These are phyloP conservation scores for Monosporozyma yasuniensis DNA, from an alignment of 805 yeast genomes.

Conservation along the genomic window DNA sequence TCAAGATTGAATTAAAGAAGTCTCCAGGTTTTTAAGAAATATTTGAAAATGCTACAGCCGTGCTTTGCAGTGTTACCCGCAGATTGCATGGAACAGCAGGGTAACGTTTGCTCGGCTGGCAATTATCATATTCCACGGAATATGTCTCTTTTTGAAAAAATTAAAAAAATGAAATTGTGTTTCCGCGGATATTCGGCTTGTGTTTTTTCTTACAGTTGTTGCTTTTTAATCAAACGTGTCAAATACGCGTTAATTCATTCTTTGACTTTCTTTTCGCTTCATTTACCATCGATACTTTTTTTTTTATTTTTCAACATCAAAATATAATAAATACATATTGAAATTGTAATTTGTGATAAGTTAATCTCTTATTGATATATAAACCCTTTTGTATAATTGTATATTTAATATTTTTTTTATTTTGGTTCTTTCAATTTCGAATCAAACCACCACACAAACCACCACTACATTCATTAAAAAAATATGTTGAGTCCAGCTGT, in stretches of 20 bases:
- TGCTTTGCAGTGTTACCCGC: no score
- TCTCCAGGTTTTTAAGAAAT: not conserved
- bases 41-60: no score
- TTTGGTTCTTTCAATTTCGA: not conserved
- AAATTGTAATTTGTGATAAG: no score
- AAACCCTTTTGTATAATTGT: not conserved
- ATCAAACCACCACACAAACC: not conserved
- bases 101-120: not conserved
- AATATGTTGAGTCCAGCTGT: conserved; percentile 69
- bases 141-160: not conserved
- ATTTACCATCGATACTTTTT: not conserved
- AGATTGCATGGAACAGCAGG: not conserved
- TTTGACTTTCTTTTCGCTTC: not conserved
- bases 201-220: not conserved
- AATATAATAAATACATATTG: no score
- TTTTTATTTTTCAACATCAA: no score
- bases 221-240: not conserved
- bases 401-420: not conserved
- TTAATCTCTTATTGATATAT: not conserved
- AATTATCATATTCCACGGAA: not conserved
- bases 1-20: not conserved
- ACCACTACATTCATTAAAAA: not conserved
- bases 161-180: not conserved
- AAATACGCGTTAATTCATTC: not conserved
- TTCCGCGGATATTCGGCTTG: not conserved